Base-by-base conservation (phyloP, 2,329 filamentous ascomycete species). In the Elsinoe necatrix region DNA sequence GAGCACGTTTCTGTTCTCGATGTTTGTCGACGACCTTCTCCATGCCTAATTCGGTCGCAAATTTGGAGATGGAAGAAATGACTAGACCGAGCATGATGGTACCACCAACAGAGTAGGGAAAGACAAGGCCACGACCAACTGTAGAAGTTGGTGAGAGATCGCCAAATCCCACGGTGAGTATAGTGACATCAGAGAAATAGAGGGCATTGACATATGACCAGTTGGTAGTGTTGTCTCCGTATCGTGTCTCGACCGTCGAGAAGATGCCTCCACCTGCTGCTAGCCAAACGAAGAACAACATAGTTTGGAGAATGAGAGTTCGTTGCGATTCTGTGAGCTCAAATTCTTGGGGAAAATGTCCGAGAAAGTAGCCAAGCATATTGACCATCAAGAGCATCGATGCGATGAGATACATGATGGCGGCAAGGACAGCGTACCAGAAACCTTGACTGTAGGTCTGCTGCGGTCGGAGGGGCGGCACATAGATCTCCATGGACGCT, bases 271-370 rank as follows among this genome's bases (percentile, higher is more conserved):
- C 89, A 0, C 91, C 91, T 1, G 89, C 71, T 0, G 87, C 82
- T 0, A 96, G 74, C 75, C 93, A 95, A 48, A 88, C 72, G 54
- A 95, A 84, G 66, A 95, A 88, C 56, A 87, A 75, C 70, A 95
- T 95, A 1, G 89, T 95, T 70, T 96, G 91, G 25, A 95, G 72
- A 76, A 96, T 95, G 20, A 96, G 74, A 0, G 89, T 95, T 8
- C 91, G 81, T 69, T 96, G 91, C 59, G 85, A 86, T 55, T 84
- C 81, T 0, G 86, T 91, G 21, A 95, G 76, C 3, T 79, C 75
- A 63, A 95, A 95, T 64, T 89, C 84, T 63, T 88, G 85, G 5
- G 79, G 79, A 64, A 95, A 95, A 62, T 88, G 86, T 0, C 84
- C 83, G 0, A 84, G 72, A 57, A 82, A 80, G 47, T 90, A 91